Base-by-base conservation (phyloP, 768 basidiomycete genomes). In the Kwoniella dejecticola region DNA sequence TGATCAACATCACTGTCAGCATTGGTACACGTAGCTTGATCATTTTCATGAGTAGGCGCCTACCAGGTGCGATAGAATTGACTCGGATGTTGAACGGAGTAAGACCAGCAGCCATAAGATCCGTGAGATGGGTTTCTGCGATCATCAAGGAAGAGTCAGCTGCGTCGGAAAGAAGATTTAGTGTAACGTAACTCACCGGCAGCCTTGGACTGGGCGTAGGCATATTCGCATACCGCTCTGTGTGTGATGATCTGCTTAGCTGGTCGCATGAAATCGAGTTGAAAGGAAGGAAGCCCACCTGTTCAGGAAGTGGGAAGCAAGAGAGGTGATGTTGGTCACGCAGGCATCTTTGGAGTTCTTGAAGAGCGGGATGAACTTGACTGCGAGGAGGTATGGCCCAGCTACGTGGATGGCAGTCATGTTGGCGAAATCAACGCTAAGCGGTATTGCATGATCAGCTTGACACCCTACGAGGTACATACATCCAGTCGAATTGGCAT, bases 151-250 rank as follows among this genome's bases (percentile, higher is more conserved):
- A 36, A 7, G 33, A 36, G 15, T 7, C 33, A n/a, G 33, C 15
- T 7, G 15, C 7, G 7, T 36, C 33, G 33, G 33, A 36, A 36
- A 36, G 7, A 36, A n/a, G n/a, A 30, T 52, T 42, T 6, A 38
- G 13, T 15, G 33, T 33, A 40, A 55, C 31, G 40, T 45, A 15
- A 62, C 59, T 47, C 33, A 64, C 63, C 64, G 30, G 72, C 72
- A 60, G 72, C 72, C 50, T 74, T 74, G 46, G 69, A 70, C 30
- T 67, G 63, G 38, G 64, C 72, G 46, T 74, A 74, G 8, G 69
- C 66, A 57, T 57, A 69, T 40, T 70, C 69, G 64, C 69, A 68
- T 6, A 57, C 48, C 12, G 62, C 62, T 24, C 69, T 69, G 31
- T 15, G 36, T 27, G 48, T 45, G 24, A 60, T 40, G 26, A 6